Conservation (phyloP, 2,329 filamentous ascomycete species). For the Zymoseptoria brevis region DNA sequence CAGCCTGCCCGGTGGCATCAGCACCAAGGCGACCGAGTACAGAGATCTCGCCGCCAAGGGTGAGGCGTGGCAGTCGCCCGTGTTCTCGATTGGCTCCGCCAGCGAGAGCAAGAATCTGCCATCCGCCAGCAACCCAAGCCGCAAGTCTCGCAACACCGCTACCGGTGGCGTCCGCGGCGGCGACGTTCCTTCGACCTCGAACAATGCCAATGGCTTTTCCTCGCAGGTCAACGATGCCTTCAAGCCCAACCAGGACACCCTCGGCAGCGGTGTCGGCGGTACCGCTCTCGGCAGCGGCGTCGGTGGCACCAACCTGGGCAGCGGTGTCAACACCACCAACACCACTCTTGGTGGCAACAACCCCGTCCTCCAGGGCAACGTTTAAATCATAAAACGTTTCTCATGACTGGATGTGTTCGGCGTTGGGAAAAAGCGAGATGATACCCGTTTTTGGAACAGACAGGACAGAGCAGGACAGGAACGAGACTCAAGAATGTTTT, state of each 20-base stretch:
- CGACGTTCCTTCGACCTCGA: constrained; percentile 3
- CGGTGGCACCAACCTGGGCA: too few species aligned
- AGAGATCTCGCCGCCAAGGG: constrained; percentile 80
- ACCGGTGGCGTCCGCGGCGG: constrained; percentile 21
- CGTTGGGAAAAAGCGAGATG: neutral
- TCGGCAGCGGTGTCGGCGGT: constrained; percentile 21
- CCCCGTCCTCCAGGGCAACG: constrained; percentile 36
- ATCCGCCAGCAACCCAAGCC: constrained; percentile 42
- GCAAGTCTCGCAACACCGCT: constrained; percentile 50
- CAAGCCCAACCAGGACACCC: constrained; percentile 11
- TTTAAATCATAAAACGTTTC: constrained; percentile 18
- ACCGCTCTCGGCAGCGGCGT: constrained; percentile 29
- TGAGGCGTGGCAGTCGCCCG: constrained; percentile 86
- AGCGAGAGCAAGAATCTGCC: constrained; percentile 66
- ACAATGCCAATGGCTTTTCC: constrained; percentile 28
- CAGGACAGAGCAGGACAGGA: constrained; percentile 12
- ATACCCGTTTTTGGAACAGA: constrained; percentile 10
- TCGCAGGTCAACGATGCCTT: constrained; percentile 33
- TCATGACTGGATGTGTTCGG: neutral
- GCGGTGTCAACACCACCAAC: constrained; percentile 23
- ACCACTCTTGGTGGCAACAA: constrained; percentile 37
- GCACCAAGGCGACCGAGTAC: constrained; percentile 89
- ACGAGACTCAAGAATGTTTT: constrained; percentile 6
- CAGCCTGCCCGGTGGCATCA: constrained; percentile 77
- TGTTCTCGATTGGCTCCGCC: constrained; percentile 81